Percentiles rank a stretch among this genome's conserved stretches.
Evolutionary conservation across 1,284 basidiomycete species (phyloP).

Genomic region (Erythrobasidium hasegawianum): DNA sequence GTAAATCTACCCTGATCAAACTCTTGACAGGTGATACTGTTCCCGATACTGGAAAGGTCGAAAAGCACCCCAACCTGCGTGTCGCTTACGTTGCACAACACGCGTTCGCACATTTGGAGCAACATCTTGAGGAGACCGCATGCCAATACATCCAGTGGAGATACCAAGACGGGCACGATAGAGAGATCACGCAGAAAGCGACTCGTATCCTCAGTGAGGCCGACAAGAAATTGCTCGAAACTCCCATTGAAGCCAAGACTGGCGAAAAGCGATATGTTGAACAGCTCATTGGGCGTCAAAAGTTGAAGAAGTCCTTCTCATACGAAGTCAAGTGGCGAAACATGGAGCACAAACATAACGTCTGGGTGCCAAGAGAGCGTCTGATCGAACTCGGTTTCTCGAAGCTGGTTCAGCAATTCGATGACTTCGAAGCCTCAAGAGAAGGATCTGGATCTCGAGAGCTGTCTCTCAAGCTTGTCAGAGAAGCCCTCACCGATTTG

Average conservation of each 20-base stretch:
- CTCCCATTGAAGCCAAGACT: constrained; percentile 85
- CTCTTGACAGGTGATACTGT: constrained; percentile 90
- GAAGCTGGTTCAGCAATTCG: constrained; percentile 90
- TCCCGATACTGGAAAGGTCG: constrained; percentile 87
- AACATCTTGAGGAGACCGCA: constrained; percentile 89
- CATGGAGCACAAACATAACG: constrained; percentile 85
- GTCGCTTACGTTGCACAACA: constrained; percentile 98
- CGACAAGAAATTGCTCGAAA: constrained; percentile 75
- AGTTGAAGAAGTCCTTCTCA: constrained; percentile 72
- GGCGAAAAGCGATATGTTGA: constrained; percentile 85
- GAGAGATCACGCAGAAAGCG: constrained; percentile 87
- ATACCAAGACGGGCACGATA: constrained; percentile 98
- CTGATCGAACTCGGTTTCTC: constrained; percentile 82
- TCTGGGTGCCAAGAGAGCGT: constrained; percentile 88
- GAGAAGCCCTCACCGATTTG: constrained; percentile 85
- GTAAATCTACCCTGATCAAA: constrained; percentile 96
- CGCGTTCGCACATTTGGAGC: constrained; percentile 85
- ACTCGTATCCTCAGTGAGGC: constrained; percentile 86
- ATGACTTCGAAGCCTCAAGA: constrained; percentile 91
- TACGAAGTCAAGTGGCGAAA: constrained; percentile 81
- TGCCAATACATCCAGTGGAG: constrained; percentile 98
- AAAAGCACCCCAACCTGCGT: constrained; percentile 92
- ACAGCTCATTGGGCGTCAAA: constrained; percentile 91
- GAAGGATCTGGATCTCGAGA: constrained; percentile 87
- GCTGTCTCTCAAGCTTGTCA: constrained; percentile 70